These are phyloP conservation scores for Rhodomyrtus tomentosa DNA, from an alignment of 345 rosid species.

Conservation along the genomic window DNA sequence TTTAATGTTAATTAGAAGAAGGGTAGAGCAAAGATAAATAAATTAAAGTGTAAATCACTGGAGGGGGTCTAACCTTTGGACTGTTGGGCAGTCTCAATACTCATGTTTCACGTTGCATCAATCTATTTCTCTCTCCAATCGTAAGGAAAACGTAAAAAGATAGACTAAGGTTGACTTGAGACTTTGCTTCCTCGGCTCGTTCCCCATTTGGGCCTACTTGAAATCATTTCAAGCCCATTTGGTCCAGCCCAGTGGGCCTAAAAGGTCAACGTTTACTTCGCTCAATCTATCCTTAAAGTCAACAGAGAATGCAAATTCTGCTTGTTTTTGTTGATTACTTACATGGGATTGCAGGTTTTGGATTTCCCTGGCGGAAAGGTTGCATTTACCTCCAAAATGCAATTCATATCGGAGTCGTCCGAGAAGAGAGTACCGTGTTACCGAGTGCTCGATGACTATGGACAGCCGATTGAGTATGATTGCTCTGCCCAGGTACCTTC, in stretches of 20 bases:
- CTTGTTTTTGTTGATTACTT: neutral
- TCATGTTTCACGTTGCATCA: neutral
- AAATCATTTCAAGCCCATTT: neutral
- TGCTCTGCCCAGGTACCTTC: conserved; percentile 28
- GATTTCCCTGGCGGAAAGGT: conserved; percentile 77
- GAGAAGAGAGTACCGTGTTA: conserved; percentile 47
- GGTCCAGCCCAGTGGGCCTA: neutral
- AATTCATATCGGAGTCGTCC: conserved; percentile 32
- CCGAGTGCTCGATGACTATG: conserved; percentile 44
- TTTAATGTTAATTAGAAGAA: neutral
- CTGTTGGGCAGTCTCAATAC: neutral
- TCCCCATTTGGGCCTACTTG: neutral
- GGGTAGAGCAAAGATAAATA: too few relatives aligned
- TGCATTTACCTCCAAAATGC: conserved; percentile 30
- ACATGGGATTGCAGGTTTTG: conserved; percentile 18
- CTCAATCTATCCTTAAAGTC: neutral
- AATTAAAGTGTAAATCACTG: neutral
- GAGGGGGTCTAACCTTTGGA: neutral
- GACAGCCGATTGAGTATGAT: conserved; percentile 10
- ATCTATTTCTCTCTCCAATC: neutral
- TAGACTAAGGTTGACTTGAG: neutral
- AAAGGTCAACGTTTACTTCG: neutral
- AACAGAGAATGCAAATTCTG: neutral
- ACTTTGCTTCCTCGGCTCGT: neutral
- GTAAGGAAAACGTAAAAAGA: neutral